phyloP scores from a whole-genome alignment of 371 early-diverging fungal genomes.

The Zychaea mexicana region DNA sequence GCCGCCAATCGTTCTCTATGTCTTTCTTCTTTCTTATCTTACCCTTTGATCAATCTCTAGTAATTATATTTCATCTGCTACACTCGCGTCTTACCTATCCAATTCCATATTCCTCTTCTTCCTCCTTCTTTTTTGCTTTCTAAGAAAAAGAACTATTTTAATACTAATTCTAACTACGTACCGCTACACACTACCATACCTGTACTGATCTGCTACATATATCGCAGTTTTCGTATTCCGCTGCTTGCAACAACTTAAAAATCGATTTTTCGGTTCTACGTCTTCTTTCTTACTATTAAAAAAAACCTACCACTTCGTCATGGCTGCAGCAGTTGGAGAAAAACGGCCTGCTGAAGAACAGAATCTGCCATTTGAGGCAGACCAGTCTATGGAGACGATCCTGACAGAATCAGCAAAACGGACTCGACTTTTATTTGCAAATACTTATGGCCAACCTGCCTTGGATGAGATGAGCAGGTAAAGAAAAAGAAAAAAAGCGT shows the following conservation, averaged over 20 bases:
- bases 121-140: too few relatives aligned
- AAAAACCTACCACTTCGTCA: background rate
- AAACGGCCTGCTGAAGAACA: conserved; percentile 13
- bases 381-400: conserved; percentile 27
- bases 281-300: background rate
- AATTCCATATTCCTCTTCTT: too few relatives aligned
- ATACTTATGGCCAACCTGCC: conserved; percentile 54
- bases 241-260: too few relatives aligned
- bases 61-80: too few relatives aligned
- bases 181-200: too few relatives aligned
- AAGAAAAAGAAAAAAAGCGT: background rate
- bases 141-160: too few relatives aligned
- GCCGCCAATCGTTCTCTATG: background rate
- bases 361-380: background rate
- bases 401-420: conserved; percentile 54
- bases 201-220: too few relatives aligned
- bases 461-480: conserved; percentile 62
- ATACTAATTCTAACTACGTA: too few relatives aligned
- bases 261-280: too few relatives aligned
- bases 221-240: too few relatives aligned
- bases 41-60: too few relatives aligned
- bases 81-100: too few relatives aligned
- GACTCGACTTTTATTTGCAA: conserved; percentile 59
- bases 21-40: background rate
- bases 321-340: conserved; percentile 13